Evolutionary conservation across 345 rosid species (phyloP).

Genomic region (Aurinia saxatilis): DNA sequence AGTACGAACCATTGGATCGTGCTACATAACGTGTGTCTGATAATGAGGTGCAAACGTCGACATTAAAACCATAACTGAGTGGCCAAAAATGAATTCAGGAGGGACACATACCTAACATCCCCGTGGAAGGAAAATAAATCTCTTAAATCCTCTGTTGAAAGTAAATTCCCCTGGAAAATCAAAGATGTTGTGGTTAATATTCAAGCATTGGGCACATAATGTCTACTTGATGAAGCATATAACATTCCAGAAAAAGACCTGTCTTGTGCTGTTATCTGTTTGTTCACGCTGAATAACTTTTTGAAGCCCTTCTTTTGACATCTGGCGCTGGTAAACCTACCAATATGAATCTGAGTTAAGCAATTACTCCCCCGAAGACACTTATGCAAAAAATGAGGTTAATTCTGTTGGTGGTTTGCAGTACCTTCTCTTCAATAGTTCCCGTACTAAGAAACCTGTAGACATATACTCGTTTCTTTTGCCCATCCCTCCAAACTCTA

Average conservation of each 20-base stretch:
- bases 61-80: not conserved
- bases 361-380: not conserved
- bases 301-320: slow-evolving; percentile 99
- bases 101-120: slow-evolving; percentile 48
- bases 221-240: not conserved
- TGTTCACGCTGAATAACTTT: slow-evolving; percentile 81
- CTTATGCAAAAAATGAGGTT: not conserved
- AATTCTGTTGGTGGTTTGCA: not conserved
- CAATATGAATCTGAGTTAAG: slow-evolving; percentile 15
- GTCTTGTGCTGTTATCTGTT: slow-evolving; percentile 34
- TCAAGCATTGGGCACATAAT: not conserved
- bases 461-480: slow-evolving; percentile 92
- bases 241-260: slow-evolving; percentile 38
- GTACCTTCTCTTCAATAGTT: slow-evolving; percentile 98
- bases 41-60: not conserved
- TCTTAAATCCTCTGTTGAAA: slow-evolving; percentile 81
- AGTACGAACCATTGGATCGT: not conserved
- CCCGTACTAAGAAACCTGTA: slow-evolving; percentile 95
- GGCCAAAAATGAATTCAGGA: not conserved
- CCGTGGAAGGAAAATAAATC: slow-evolving; percentile 80
- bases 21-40: not conserved
- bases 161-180: slow-evolving; percentile 61
- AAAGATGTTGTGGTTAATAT: slow-evolving; percentile 8
- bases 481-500: slow-evolving; percentile 99
- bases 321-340: slow-evolving; percentile 95